phyloP scores from a whole-genome alignment of 305 asterid species.

The Euphrasia arctica region DNA sequence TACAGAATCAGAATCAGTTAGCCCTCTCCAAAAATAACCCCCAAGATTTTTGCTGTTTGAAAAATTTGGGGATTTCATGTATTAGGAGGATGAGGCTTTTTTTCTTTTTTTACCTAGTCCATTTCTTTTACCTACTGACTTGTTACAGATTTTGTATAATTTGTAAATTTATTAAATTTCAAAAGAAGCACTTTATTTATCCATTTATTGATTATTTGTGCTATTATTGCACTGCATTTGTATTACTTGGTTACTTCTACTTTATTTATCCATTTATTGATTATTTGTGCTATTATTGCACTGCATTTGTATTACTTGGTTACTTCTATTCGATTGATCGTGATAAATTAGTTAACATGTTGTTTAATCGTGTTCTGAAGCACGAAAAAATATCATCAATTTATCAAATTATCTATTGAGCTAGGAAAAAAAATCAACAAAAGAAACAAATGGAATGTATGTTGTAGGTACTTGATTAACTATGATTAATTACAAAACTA shows the following conservation, averaged over 20 bases:
- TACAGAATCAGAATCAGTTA: conserved; percentile 19
- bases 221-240: not conserved
- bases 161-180: conserved; percentile 17
- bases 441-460: no score
- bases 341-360: no score
- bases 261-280: conserved; percentile 3
- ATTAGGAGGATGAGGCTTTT: conserved; percentile 43
- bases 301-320: not conserved
- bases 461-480: conserved; percentile 17
- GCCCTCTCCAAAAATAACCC: conserved; percentile 46
- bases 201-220: conserved; percentile 1
- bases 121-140: conserved; percentile 25
- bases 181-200: not conserved
- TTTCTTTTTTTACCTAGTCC: conserved; percentile 16
- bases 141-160: conserved; percentile 26
- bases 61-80: conserved; percentile 34
- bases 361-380: no score
- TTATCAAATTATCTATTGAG: no score
- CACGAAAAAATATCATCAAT: no score
- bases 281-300: not conserved
- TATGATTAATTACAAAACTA: not conserved
- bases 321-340: no score
- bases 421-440: no score
- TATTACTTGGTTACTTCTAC: not conserved
- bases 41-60: conserved; percentile 30